Evolutionary conservation across 352 stramenopile species (phyloP), one percentile per base, ranked within the genome.

Genomic region (Phytophthora sp.): DNA sequence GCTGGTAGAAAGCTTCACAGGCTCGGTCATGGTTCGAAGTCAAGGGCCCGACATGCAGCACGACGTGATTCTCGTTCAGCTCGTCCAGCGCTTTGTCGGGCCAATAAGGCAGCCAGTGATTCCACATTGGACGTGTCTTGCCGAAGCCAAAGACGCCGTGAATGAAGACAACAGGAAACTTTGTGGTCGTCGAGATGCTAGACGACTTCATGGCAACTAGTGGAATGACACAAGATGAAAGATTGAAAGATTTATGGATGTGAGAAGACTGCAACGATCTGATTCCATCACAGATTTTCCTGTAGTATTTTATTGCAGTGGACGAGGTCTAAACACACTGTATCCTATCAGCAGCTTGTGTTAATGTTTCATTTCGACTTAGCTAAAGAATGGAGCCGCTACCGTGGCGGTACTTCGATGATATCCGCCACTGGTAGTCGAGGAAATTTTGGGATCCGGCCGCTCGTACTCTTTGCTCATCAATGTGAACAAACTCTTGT

Each of bases 401-500:
- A n/a, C 36, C 29, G 29, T 66, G 52, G 45, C 45, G 63, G 21
- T 51, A 20, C 8, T 63, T 67, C 57, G 36, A 61, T 59, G 63
- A 31, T 27, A 42, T 27, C 38, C 39, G 31, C 23, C 52, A 62
- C 24, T 62, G 47, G 36, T 38, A 59, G 49, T 35, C 13, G 49
- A 42, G 15, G 16, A n/a, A 20, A 21, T 21, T 46, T 53, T 38
- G 4, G 4, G 7, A 0, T 54, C 42, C 35, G 80, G 54, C n/a
- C 62, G 68, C 49, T 91, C 80, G 45, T 88, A 91, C 61, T 88
- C 79, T 27, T 74, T 76, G 30, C 44, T 68, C 66, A 91, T 89
- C 41, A 90, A 67, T 2, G 75, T 82, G 54, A 93, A 93, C 29
- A 93, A 75, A 38, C 79, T 91, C 42, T 69, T 77, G 70, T 87